These are phyloP conservation scores for Striga asiatica DNA, from an alignment of 257 asterid species.

Conservation along the genomic window DNA sequence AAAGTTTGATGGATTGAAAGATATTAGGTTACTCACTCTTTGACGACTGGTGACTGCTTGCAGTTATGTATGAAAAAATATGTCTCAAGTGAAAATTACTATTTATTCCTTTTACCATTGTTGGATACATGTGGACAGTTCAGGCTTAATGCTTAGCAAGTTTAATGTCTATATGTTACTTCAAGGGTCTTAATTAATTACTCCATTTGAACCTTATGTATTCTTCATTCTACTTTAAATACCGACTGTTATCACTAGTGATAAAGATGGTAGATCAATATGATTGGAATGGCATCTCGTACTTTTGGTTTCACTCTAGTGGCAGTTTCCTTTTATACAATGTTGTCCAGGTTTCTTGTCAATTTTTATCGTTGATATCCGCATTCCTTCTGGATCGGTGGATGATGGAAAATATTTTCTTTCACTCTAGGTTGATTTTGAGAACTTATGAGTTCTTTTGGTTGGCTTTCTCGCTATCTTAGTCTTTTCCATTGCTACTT, in stretches of 20 bases:
- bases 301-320: background rate
- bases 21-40: background rate
- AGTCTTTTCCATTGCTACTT: background rate
- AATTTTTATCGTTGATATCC: background rate
- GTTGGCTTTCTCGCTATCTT: background rate
- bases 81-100: background rate
- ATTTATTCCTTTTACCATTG: background rate
- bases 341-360: slow-evolving; percentile 1
- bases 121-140: background rate
- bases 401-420: background rate
- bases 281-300: background rate
- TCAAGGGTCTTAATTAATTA: background rate
- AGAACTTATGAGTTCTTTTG: background rate
- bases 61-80: background rate
- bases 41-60: background rate
- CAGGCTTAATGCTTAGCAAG: background rate
- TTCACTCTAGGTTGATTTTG: background rate
- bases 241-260: background rate
- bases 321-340: background rate
- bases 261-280: background rate
- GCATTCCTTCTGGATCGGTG: background rate
- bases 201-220: background rate
- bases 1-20: background rate
- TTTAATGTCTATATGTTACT: background rate
- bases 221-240: background rate